Evolutionary conservation across 495 filamentous ascomycete species (phyloP), one percentile per base, ranked within the genome.

Genomic region (Tuber brumale): DNA sequence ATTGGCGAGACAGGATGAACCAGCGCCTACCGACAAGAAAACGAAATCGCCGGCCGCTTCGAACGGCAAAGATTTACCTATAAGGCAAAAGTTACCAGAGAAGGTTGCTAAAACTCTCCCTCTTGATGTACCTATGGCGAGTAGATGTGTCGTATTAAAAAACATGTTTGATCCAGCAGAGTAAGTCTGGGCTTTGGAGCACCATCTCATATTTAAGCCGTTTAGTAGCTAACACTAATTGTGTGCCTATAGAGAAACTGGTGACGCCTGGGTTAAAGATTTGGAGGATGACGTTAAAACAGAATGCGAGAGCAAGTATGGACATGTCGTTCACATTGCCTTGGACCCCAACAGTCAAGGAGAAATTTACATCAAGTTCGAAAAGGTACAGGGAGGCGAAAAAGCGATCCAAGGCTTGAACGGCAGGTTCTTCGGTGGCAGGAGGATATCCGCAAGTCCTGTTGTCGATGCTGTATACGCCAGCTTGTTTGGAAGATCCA

Each of bases 381-480:
- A 97, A 86, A 91, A 93, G 77, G 93, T 97, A 75, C 89, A 93
- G 81, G 95, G 94, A 74, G 96, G 95, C 81, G 92, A 97, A 84
- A 98, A 97, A 80, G 95, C 96, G 75, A 94, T 97, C 87, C 95
- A 97, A 84, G 96, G 96, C 77, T 88, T 99, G 73, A 99, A 98
- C 84, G 96, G 96, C 70, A 91, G 96, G 79, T 97, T 93, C 86
- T 99, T 98, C 83, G 94, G 92, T 75, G 94, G 93, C 74, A 88
- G 88, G 75, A 92, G 92, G 85, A 97, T 98, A 85, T 93, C 89
- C 82, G 96, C 95, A 80, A 92, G 94, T 80, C 95, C 94, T 83
- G 94, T 99, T 86, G 94, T 97, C 83, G 95, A 98, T 84, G 94
- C 93, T 78, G 93, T 99, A 84, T 99, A 99, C 90, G 94, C 93